Evolutionary conservation across 2,329 filamentous ascomycete species (phyloP).

Genomic region (Monosporascus cannonballus): DNA sequence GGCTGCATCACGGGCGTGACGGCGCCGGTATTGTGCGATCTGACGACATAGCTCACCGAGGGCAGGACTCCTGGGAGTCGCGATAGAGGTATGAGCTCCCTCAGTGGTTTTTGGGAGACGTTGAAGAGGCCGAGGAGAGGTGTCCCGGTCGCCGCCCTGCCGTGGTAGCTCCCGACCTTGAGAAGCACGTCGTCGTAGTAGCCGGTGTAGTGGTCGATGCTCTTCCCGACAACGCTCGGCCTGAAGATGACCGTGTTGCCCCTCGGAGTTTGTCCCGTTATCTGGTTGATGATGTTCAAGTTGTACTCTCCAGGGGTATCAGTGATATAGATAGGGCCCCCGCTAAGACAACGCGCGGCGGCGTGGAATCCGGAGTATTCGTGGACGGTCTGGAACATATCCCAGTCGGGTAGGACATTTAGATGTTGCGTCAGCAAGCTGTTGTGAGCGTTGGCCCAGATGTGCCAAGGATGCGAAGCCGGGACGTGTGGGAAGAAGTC

Average conservation of each 20-base stretch:
- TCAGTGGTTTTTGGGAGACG: constrained; percentile 53
- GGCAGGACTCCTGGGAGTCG: constrained; percentile 66
- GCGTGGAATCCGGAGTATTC: constrained; percentile 79
- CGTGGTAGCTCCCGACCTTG: constrained; percentile 74
- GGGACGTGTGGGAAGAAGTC: constrained; percentile 86
- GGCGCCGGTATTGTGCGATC: constrained; percentile 62
- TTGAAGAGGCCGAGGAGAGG: constrained; percentile 85
- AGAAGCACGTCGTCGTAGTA: constrained; percentile 71
- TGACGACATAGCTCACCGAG: constrained; percentile 60
- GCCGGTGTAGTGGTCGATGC: constrained; percentile 65
- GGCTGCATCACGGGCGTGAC: constrained; percentile 48
- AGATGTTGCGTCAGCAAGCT: constrained; percentile 74
- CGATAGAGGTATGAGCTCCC: constrained; percentile 63
- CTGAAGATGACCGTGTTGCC: constrained; percentile 76
- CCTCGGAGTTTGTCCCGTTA: constrained; percentile 67
- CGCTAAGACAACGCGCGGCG: constrained; percentile 81
- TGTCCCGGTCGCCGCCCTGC: constrained; percentile 57
- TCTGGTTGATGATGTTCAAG: constrained; percentile 66
- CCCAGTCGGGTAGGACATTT: constrained; percentile 80
- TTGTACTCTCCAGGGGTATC: constrained; percentile 82
- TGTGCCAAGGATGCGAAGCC: constrained; percentile 84
- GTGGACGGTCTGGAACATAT: constrained; percentile 62
- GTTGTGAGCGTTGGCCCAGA: constrained; percentile 93
- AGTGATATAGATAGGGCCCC: constrained; percentile 91
- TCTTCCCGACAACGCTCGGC: constrained; percentile 67